Base-by-base conservation (phyloP, 768 basidiomycete genomes). In the Leccinum olivaceopallidum region DNA sequence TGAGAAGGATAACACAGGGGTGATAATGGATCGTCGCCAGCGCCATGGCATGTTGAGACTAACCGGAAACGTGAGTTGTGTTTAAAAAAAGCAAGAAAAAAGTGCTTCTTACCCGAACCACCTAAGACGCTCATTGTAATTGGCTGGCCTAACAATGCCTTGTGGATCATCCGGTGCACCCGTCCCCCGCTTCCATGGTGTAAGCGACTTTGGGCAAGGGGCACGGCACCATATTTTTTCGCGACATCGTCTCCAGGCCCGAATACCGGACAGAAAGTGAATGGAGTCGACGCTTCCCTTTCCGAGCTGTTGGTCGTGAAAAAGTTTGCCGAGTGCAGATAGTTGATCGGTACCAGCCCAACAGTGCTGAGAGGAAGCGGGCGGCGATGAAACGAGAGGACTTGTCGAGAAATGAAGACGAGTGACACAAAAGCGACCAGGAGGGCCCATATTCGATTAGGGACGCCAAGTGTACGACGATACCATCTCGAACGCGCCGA, bases 21-120 rank as follows among this genome's bases (percentile, higher is more conserved):
- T 0, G 92, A 85, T 58, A 97, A 80, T 5, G 93, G 94, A 72
- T 95, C 92, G 69, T 95, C 89, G 2, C 95, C 95, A 9, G 94
- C 89, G 22, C 95, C 95, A 69, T 95, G 91, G 71, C 95, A 98
- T 2, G 95, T 86, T 57, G 95, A 94, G 20, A 97, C 95, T 95
- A 64, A 61, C n/a, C 37, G 56, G 28, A 0, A 26, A 54, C 37
- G 49, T 60, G 9, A 69, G 26, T 30, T 32, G 2, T 12, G 30
- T 30, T 24, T 2, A 6, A 32, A 59, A 32, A n/a, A 44, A 8
- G 12, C 3, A 37, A 37, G 14, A 4, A 30, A 4, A 73, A 20
- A 47, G 44, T 1, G 12, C 10, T 47, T 1, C 86, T 71, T 68
- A 95, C 94, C 81, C 63, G 93, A 95, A 60, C 94, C 94, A 44